These are phyloP conservation scores for Beauveria australis DNA, from an alignment of 2,329 filamentous ascomycete genomes.

Conservation along the genomic window DNA sequence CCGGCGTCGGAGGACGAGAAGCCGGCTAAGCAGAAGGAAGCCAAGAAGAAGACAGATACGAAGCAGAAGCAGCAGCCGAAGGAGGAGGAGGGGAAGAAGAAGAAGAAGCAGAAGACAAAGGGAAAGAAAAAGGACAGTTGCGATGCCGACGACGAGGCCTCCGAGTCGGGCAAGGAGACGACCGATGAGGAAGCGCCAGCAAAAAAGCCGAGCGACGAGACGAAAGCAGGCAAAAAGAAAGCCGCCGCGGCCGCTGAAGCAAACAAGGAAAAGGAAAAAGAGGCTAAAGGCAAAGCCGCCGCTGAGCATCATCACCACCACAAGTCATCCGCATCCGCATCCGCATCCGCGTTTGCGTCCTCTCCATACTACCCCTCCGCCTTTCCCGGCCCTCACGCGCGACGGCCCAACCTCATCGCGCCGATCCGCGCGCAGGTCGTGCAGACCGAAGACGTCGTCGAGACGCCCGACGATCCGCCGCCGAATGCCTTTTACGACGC, in stretches of 20 bases:
- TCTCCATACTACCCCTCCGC: slow-evolving; percentile 19
- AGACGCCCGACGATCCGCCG: slow-evolving; percentile 41
- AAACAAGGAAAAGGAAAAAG: slow-evolving; percentile 15
- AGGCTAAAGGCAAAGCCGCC: not conserved
- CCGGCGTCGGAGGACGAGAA: not conserved
- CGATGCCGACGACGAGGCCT: slow-evolving; percentile 20
- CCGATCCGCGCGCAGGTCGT: slow-evolving; percentile 41
- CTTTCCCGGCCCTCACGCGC: slow-evolving; percentile 23
- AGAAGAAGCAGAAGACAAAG: slow-evolving; percentile 15
- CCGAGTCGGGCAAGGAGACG: slow-evolving; percentile 17
- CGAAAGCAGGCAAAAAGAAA: slow-evolving; percentile 8
- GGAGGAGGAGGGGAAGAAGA: not conserved
- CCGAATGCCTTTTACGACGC: slow-evolving; percentile 53
- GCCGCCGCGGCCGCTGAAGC: not conserved
- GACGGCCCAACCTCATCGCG: slow-evolving; percentile 37
- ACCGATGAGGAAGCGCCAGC: slow-evolving; percentile 7
- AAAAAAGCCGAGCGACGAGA: slow-evolving; percentile 7
- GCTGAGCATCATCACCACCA: not conserved
- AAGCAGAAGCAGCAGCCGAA: slow-evolving; percentile 12
- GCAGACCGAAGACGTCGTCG: slow-evolving; percentile 48
- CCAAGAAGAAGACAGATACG: slow-evolving; percentile 5
- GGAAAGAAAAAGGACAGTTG: slow-evolving; percentile 16
- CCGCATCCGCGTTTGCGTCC: not conserved
- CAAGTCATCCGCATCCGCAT: not conserved
- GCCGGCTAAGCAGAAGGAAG: not conserved